Evolutionary conservation across 1,284 basidiomycete species (phyloP).

Genomic region (Ceratobasidium sp.): DNA sequence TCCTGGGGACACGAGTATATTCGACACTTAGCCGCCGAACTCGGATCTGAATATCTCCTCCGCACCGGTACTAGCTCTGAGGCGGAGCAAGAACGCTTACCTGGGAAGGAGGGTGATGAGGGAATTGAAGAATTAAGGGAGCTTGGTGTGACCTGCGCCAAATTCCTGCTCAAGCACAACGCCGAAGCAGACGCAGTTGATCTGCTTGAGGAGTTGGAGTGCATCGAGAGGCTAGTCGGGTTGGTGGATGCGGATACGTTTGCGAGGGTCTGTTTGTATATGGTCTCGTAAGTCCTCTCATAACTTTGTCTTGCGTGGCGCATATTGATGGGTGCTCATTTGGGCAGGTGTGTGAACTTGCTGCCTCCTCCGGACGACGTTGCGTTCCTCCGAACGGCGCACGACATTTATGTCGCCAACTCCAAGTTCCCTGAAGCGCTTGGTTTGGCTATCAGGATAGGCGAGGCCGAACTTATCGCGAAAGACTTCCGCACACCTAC

Average conservation of each 20-base stretch:
- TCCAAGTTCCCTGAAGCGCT: constrained; percentile 93
- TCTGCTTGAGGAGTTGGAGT: constrained; percentile 93
- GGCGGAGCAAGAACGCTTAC: constrained; percentile 20
- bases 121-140: constrained; percentile 74
- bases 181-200: constrained; percentile 99
- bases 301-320: not conserved
- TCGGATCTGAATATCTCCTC: constrained; percentile 90
- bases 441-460: constrained; percentile 85
- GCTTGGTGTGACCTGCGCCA: constrained; percentile 88
- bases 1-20: constrained; percentile 99
- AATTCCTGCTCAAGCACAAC: constrained; percentile 93
- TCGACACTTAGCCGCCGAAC: constrained; percentile 94
- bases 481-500: constrained; percentile 86
- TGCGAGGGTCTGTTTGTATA: constrained; percentile 95
- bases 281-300: constrained; percentile 78
- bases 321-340: not conserved
- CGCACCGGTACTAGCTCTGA: constrained; percentile 54
- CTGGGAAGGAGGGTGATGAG: constrained; percentile 57
- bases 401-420: constrained; percentile 89
- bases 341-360: constrained; percentile 86
- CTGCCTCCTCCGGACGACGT: constrained; percentile 94
- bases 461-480: constrained; percentile 82
- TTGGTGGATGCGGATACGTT: constrained; percentile 91
- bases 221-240: constrained; percentile 79
- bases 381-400: constrained; percentile 89